A percentile compares a stretch with the other conserved stretches of the same genome.
These are phyloP conservation scores for Salmacisia buchloeana DNA, from an alignment of 1,284 basidiomycete species.

Conservation along the genomic window DNA sequence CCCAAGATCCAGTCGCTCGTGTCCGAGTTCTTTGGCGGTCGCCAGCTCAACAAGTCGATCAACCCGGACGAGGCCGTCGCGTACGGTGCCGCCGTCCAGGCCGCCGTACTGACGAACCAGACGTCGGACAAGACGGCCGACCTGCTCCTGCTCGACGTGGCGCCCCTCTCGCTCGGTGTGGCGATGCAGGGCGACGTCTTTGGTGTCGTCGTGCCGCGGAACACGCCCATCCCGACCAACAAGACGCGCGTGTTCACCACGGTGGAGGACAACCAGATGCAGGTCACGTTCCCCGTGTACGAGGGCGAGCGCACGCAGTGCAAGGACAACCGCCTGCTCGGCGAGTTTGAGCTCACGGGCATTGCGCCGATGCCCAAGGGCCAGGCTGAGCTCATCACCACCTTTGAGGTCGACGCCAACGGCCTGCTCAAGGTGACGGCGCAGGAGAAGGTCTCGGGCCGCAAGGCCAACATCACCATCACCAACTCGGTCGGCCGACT, in stretches of 20 bases:
- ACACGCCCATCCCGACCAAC: conserved; percentile 50
- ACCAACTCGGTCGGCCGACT: conserved; percentile 50
- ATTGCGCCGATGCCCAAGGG: conserved; percentile 50
- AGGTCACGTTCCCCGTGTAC: conserved; percentile 51
- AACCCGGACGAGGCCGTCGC: conserved; percentile 57
- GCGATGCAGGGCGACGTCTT: conserved; percentile 51
- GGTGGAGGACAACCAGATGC: conserved; percentile 50
- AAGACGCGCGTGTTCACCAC: conserved; percentile 51
- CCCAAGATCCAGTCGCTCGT: conserved; percentile 98
- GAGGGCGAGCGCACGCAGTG: conserved; percentile 51
- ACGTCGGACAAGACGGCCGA: conserved; percentile 51
- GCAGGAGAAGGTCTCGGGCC: conserved; percentile 48
- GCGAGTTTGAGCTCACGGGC: conserved; percentile 50
- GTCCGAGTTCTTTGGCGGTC: conserved; percentile 94
- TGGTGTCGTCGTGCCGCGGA: conserved; percentile 49
- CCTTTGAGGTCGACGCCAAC: conserved; percentile 51
- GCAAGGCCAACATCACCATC: conserved; percentile 51
- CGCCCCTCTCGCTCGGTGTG: conserved; percentile 51
- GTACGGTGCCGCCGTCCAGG: conserved; percentile 51
- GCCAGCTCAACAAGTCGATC: conserved; percentile 91
- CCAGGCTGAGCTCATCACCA: conserved; percentile 48
- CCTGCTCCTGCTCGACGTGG: conserved; percentile 50
- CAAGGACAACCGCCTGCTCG: conserved; percentile 51
- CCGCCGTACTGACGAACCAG: conserved; percentile 50
- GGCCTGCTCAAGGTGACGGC: conserved; percentile 50